Conservation (phyloP, 2,329 filamentous ascomycete species). For the Botrytis tulipae region DNA sequence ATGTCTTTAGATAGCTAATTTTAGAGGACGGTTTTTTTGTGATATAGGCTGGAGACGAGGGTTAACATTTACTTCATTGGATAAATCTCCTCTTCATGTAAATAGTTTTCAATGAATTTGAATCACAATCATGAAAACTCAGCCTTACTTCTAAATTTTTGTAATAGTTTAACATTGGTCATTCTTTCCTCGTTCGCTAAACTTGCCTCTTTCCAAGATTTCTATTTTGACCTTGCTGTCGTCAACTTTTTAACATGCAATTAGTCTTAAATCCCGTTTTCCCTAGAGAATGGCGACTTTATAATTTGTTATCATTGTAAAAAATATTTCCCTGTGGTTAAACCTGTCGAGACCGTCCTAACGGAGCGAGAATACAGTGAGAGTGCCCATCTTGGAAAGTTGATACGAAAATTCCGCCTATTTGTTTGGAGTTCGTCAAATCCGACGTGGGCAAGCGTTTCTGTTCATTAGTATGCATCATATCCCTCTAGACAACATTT, state of each 20-base stretch:
- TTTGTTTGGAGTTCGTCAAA: background rate
- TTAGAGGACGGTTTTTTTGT: background rate
- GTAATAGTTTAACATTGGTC: background rate
- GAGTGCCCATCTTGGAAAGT: background rate
- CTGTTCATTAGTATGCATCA: background rate
- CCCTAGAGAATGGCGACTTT: background rate
- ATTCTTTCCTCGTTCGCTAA: background rate
- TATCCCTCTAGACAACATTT: background rate
- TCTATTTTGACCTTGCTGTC: background rate
- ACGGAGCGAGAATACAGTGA: background rate
- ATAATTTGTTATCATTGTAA: background rate
- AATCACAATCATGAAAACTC: background rate
- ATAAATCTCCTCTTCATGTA: background rate
- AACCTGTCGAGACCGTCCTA: background rate
- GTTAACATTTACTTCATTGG: background rate
- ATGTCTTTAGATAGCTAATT: background rate
- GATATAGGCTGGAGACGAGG: background rate
- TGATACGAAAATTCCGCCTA: background rate
- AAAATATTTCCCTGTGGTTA: background rate
- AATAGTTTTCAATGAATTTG: background rate
- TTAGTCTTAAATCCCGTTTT: background rate
- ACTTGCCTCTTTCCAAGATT: background rate
- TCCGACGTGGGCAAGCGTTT: background rate
- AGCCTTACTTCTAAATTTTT: background rate
- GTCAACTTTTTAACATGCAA: background rate